Conservation (phyloP, 768 basidiomycete species). For the Mycena indigotica region DNA sequence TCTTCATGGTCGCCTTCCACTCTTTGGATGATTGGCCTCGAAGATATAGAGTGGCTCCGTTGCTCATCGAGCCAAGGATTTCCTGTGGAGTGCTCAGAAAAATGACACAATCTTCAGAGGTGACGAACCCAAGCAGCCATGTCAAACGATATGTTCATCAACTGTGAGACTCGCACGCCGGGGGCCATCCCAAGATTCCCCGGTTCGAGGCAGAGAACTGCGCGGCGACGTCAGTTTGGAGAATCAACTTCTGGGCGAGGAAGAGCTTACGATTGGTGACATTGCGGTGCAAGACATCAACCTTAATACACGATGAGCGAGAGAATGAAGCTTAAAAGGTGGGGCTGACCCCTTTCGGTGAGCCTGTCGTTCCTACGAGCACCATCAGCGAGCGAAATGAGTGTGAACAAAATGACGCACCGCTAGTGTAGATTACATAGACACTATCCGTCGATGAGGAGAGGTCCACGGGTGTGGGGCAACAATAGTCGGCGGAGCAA, state of each 20-base stretch:
- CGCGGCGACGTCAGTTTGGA: conserved; percentile 5
- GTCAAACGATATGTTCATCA: conserved; percentile 67
- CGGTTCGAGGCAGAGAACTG: conserved; percentile 48
- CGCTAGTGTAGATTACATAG: conserved; percentile 66
- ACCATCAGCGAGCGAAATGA: no score
- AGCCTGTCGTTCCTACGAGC: conserved; percentile 51
- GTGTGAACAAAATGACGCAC: conserved; percentile 33
- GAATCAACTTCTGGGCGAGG: conserved; percentile 17
- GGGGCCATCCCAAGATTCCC: conserved; percentile 64
- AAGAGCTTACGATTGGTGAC: conserved; percentile 54
- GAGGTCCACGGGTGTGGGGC: conserved; percentile 40
- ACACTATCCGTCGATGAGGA: conserved; percentile 45
- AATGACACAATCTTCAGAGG: background rate
- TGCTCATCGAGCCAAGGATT: conserved; percentile 51
- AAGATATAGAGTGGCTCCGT: conserved; percentile 55
- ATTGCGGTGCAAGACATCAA: conserved; percentile 61
- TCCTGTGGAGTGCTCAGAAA: conserved; percentile 47
- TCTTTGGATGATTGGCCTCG: conserved; percentile 53
- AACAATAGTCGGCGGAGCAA: conserved; percentile 28
- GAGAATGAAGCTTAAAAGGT: background rate
- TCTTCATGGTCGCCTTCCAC: conserved; percentile 52
- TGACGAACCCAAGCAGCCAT: conserved; percentile 61
- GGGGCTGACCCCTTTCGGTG: conserved; percentile 49
- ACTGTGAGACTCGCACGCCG: conserved; percentile 56
- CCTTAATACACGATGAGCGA: conserved; percentile 15